These are phyloP conservation scores for Diplocarpon rosae DNA, from an alignment of 2,329 filamentous ascomycete species.

Conservation along the genomic window DNA sequence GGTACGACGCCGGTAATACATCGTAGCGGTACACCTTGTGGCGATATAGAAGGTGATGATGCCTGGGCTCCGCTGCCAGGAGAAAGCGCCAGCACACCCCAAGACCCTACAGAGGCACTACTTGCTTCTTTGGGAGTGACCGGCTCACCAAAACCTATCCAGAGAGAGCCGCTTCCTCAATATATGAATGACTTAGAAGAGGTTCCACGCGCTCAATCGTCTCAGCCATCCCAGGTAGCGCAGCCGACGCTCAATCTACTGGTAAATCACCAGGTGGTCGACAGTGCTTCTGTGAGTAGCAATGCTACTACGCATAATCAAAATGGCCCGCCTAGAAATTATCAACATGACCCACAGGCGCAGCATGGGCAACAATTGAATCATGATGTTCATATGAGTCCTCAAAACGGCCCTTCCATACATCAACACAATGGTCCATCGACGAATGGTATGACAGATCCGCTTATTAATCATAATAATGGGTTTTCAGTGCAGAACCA, in stretches of 20 bases:
- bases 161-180: conserved; percentile 10
- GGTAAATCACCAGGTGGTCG: neutral
- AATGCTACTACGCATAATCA: conserved; percentile 1
- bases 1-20: conserved; percentile 11
- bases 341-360: neutral
- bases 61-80: conserved; percentile 26
- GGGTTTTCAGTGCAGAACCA: neutral
- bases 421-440: neutral
- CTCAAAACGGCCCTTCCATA: conserved; percentile 2
- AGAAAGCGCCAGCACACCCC: conserved; percentile 17
- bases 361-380: neutral
- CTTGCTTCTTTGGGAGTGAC: conserved; percentile 29
- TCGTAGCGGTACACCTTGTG: conserved; percentile 18
- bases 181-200: conserved; percentile 6
- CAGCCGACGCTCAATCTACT: neutral
- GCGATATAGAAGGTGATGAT: conserved; percentile 19
- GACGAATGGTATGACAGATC: neutral
- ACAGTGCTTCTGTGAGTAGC: neutral
- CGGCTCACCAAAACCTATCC: conserved; percentile 27
- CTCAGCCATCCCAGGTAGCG: conserved; percentile 3
- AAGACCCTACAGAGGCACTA: conserved; percentile 24
- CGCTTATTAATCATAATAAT: neutral
- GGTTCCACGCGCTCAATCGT: neutral
- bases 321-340: conserved; percentile 1
- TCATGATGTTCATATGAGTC: neutral